Percentiles rank a stretch among this genome's conserved stretches.
These are phyloP conservation scores for Alnus glutinosa DNA, from an alignment of 306 rosid species.

Conservation along the genomic window DNA sequence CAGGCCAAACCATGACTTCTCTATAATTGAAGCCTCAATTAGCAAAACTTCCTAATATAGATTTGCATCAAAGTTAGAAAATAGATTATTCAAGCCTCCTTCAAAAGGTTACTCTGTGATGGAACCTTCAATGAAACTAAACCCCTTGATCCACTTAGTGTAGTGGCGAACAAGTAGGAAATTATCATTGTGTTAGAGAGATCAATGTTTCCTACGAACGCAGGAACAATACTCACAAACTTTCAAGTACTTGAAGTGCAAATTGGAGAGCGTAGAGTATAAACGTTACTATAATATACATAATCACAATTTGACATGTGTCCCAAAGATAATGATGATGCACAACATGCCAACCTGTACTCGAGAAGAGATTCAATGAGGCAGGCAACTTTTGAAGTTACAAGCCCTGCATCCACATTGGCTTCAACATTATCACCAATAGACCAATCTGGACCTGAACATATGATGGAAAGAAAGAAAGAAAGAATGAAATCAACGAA, in stretches of 20 bases:
- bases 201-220: background rate
- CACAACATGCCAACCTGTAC: slow-evolving; percentile 57
- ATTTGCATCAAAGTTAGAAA: background rate
- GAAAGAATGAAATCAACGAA: slow-evolving; percentile 9
- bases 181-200: background rate
- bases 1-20: background rate
- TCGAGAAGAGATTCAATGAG: slow-evolving; percentile 69
- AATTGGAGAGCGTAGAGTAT: slow-evolving; percentile 38
- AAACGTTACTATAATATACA: slow-evolving; percentile 2
- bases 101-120: too few species aligned
- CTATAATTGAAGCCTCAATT: background rate
- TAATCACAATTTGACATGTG: slow-evolving; percentile 16
- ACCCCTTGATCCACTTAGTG: too few species aligned
- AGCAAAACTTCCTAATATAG: background rate
- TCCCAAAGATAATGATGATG: background rate
- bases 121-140: too few species aligned
- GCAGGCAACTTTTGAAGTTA: slow-evolving; percentile 67
- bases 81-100: background rate
- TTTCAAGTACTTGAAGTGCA: slow-evolving; percentile 11
- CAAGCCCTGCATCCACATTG: slow-evolving; percentile 42
- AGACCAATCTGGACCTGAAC: slow-evolving; percentile 51
- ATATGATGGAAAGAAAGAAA: slow-evolving; percentile 27
- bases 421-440: slow-evolving; percentile 41
- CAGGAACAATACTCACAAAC: background rate
- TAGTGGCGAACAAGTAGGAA: background rate